Conservation (phyloP, 495 filamentous ascomycete species). For the Penicillium verhagenii region DNA sequence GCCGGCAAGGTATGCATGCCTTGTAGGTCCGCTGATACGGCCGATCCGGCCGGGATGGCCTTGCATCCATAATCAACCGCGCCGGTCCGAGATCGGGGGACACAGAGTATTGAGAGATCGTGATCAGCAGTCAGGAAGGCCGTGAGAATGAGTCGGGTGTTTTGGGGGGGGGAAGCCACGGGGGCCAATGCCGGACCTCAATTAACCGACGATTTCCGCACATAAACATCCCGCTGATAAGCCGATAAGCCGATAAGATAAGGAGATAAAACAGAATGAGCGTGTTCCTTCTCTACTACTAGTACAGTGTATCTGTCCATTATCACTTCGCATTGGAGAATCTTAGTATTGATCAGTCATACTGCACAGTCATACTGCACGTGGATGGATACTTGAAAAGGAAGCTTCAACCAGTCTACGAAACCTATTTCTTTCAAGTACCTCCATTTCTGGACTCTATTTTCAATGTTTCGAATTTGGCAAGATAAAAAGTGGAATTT, state of each 20-base stretch:
- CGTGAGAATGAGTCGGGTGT: neutral
- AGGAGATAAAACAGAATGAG: too few relatives aligned
- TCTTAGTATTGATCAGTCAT: too few relatives aligned
- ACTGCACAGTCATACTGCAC: too few relatives aligned
- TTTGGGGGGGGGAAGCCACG: constrained; percentile 4
- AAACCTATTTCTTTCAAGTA: too few relatives aligned
- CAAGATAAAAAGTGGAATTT: neutral
- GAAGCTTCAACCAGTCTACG: too few relatives aligned
- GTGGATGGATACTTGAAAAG: too few relatives aligned
- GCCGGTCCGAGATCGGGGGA: neutral
- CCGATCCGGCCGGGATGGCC: constrained; percentile 35
- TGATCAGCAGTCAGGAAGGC: neutral
- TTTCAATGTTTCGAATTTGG: too few relatives aligned
- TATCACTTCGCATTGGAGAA: neutral
- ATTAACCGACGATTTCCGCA: constrained; percentile 3
- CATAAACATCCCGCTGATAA: neutral
- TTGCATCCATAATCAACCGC: constrained; percentile 38
- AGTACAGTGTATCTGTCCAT: too few relatives aligned
- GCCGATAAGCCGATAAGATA: neutral
- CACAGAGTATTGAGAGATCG: neutral
- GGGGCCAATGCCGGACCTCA: neutral
- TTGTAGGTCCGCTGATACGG: constrained; percentile 52
- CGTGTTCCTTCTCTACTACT: too few relatives aligned
- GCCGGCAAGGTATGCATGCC: constrained; percentile 47
- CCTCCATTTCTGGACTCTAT: too few relatives aligned